Percentiles rank a stretch among this genome's conserved stretches.
Conservation (phyloP, 768 basidiomycete species). For the Leucocoprinus birnbaumii region DNA sequence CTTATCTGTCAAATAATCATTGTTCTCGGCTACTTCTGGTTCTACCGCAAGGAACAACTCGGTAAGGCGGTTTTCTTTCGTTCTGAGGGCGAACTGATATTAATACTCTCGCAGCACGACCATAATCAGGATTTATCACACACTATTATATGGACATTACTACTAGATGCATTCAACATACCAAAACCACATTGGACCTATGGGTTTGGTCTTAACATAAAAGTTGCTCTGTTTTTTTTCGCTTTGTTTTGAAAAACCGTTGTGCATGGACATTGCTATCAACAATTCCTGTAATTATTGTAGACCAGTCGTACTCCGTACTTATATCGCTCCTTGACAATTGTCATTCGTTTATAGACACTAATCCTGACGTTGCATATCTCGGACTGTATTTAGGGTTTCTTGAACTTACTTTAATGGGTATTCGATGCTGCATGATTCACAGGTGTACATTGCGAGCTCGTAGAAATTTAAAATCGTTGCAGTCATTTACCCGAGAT, state of each 20-base stretch:
- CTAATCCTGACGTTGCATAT: slow-evolving; percentile 10
- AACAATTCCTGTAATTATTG: slow-evolving; percentile 22
- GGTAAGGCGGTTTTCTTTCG: slow-evolving; percentile 36
- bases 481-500: background rate
- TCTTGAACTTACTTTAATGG: slow-evolving; percentile 1
- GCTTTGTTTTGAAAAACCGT: background rate
- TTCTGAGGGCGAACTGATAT: background rate
- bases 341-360: slow-evolving; percentile 23
- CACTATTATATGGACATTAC: slow-evolving; percentile 7
- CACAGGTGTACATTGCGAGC: background rate
- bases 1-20: slow-evolving; percentile 78
- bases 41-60: slow-evolving; percentile 95
- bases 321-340: slow-evolving; percentile 19
- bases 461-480: no score
- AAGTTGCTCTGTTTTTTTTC: background rate
- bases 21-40: slow-evolving; percentile 93
- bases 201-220: slow-evolving; percentile 7
- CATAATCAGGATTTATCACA: slow-evolving; percentile 24
- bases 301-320: slow-evolving; percentile 15
- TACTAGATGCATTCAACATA: slow-evolving; percentile 1
- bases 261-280: slow-evolving; percentile 9
- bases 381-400: slow-evolving; percentile 8
- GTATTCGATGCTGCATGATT: background rate
- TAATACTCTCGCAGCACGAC: slow-evolving; percentile 30
- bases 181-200: slow-evolving; percentile 11